Conservation (phyloP, 257 asterid species). For the Fraxinus anomala region DNA sequence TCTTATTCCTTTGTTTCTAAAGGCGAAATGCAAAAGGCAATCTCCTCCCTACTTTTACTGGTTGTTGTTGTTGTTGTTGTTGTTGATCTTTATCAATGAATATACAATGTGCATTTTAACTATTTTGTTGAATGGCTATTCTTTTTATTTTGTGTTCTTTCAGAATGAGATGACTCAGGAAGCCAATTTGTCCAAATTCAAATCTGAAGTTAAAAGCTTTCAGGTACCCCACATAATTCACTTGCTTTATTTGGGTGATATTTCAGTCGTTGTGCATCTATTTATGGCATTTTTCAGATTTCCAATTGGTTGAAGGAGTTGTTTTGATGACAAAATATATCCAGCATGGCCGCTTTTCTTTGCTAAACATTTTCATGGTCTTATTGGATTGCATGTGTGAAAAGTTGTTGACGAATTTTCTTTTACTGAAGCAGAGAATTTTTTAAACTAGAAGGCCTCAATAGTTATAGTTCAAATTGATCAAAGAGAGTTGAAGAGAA, state of each 20-base stretch:
- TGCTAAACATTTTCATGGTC: not conserved
- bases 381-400: not conserved
- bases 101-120: slow-evolving; percentile 6
- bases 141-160: slow-evolving; percentile 21
- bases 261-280: not conserved
- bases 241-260: not conserved
- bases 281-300: slow-evolving; percentile 8
- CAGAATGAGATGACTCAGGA: slow-evolving; percentile 86
- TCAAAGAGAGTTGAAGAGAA: not conserved
- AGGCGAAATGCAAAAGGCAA: slow-evolving; percentile 73
- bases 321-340: not conserved
- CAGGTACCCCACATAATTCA: slow-evolving; percentile 51
- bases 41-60: not conserved
- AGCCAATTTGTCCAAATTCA: slow-evolving; percentile 72
- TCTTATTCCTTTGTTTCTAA: slow-evolving; percentile 78
- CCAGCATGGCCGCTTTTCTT: not conserved
- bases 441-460: not conserved
- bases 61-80: not conserved
- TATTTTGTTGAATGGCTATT: not conserved
- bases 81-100: not conserved
- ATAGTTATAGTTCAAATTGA: not conserved
- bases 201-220: slow-evolving; percentile 76
- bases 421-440: not conserved
- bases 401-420: not conserved
- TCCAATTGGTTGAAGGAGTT: slow-evolving; percentile 4